Percentiles rank a stretch among this genome's conserved stretches.
phyloP scores from a whole-genome alignment of 139 green algal genomes.

The Eudorina sp. region DNA sequence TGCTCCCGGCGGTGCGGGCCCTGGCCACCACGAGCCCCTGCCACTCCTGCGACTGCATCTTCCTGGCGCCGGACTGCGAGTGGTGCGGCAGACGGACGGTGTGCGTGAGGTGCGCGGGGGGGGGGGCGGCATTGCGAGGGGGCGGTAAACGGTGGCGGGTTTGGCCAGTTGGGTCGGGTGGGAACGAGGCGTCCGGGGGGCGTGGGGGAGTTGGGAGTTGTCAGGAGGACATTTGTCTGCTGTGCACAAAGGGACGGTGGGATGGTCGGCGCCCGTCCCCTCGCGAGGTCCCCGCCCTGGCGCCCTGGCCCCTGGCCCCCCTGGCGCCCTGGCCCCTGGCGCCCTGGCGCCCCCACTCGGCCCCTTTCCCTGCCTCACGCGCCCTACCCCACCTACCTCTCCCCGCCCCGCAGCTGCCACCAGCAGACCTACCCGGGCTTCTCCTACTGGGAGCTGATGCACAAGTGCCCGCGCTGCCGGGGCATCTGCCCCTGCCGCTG shows the following conservation, averaged over 20 bases:
- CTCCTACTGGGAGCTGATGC: not conserved
- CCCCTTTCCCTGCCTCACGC: not conserved
- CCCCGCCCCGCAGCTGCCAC: constrained; percentile 1
- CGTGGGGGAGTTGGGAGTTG: not conserved
- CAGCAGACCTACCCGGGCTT: no score
- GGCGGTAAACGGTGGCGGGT: not conserved
- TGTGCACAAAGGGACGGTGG: no score
- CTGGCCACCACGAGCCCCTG: not conserved
- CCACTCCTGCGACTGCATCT: not conserved
- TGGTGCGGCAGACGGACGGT: not conserved
- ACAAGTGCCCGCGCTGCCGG: constrained; percentile 35
- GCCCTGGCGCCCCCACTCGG: not conserved
- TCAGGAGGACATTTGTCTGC: no score
- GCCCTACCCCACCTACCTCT: not conserved
- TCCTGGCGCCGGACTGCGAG: not conserved
- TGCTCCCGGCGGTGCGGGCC: not conserved
- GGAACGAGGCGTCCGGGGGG: not conserved
- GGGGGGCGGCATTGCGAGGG: not conserved
- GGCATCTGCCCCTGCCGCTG: not conserved
- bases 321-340: no score
- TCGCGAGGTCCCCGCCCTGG: no score
- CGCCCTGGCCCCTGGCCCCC: no score
- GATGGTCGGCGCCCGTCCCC: no score
- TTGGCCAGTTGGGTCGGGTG: not conserved
- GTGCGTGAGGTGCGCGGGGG: not conserved